These are phyloP conservation scores for Sclerospora graminicola DNA, from an alignment of 352 stramenopile species.

Conservation along the genomic window DNA sequence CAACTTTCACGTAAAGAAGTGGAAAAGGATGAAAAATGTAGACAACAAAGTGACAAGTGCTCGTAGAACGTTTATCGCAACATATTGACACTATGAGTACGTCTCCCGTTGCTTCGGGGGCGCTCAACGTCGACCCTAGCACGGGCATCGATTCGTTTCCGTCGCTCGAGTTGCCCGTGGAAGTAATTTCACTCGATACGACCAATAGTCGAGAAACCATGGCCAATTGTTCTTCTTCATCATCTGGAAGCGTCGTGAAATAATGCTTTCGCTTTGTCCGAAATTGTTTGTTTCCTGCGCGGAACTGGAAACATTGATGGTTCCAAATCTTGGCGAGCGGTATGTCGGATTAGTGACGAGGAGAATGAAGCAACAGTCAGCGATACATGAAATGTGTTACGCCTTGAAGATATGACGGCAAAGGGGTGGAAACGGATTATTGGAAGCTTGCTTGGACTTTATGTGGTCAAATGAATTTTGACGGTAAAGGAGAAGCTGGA, in stretches of 20 bases:
- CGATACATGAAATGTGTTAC: too few relatives aligned
- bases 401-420: too few relatives aligned
- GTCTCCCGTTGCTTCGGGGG: background rate
- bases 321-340: too few relatives aligned
- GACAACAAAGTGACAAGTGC: conserved; percentile 39
- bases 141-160: conserved; percentile 18
- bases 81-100: conserved; percentile 31
- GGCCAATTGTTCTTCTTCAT: conserved; percentile 5
- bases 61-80: conserved; percentile 44
- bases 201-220: conserved; percentile 34
- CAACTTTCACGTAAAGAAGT: conserved; percentile 56
- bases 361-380: too few relatives aligned
- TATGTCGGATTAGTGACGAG: too few relatives aligned
- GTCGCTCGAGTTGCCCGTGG: conserved; percentile 55
- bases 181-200: conserved; percentile 69
- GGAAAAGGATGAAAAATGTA: conserved; percentile 73
- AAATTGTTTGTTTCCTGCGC: conserved; percentile 68
- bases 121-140: conserved; percentile 10
- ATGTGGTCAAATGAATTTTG: too few relatives aligned
- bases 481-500: too few relatives aligned
- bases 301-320: conserved; percentile 80
- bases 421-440: too few relatives aligned
- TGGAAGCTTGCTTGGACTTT: too few relatives aligned
- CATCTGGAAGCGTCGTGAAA: conserved; percentile 37
- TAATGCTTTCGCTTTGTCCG: conserved; percentile 82